Evolutionary conservation across 2,329 filamentous ascomycete genomes (phyloP), one percentile per base, ranked within the genome.

Genomic region (Aspergillus brasiliensis): DNA sequence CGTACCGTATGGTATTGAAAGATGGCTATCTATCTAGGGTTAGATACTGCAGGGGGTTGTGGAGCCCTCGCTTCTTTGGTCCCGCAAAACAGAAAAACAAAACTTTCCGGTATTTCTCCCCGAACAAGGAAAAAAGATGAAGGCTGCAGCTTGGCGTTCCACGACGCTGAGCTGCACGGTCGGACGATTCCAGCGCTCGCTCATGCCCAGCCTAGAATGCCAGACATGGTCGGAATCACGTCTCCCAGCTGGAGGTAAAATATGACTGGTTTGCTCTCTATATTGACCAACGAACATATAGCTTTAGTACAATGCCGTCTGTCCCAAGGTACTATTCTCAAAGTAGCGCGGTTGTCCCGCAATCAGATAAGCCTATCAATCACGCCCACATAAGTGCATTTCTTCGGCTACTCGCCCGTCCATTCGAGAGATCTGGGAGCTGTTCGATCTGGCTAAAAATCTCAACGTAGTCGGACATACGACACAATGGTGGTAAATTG

Each of bases 211-310:
- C 81, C 79, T 80, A 83, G 63, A 78, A 81, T 23, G 83, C 54
- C 6, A 80, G 80, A 63, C 78, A 81, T 10, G 82, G 69, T 64
- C 90, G 87, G 76, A 91, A 91, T 79, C 90, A 91, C 58, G 87
- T 81, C 71, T 88, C 86, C 8, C 88, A 78, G 52, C 84, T 84
- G 67, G 87, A 88, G 61, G 82, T 80, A 71, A 89, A 83, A 62
- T 90, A 83, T 2, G 86, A 72, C 89, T 34, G 91, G 90, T 78
- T 94, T 90, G 3, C 78, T 79, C 1, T 86, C 83, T 5, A 84
- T 77, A 58, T 79, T 80, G 63, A 72, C 78, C 0, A 84, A 86
- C 5, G n/a, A n/a, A n/a, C n/a, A n/a, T n/a, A n/a, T n/a, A n/a
- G n/a, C n/a, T n/a, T n/a, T n/a, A n/a, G n/a, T n/a, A n/a, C n/a